A percentile compares a stretch with the other conserved stretches of the same genome.
Conservation (phyloP, 1,284 basidiomycete species). For the Malassezia cuniculi region DNA sequence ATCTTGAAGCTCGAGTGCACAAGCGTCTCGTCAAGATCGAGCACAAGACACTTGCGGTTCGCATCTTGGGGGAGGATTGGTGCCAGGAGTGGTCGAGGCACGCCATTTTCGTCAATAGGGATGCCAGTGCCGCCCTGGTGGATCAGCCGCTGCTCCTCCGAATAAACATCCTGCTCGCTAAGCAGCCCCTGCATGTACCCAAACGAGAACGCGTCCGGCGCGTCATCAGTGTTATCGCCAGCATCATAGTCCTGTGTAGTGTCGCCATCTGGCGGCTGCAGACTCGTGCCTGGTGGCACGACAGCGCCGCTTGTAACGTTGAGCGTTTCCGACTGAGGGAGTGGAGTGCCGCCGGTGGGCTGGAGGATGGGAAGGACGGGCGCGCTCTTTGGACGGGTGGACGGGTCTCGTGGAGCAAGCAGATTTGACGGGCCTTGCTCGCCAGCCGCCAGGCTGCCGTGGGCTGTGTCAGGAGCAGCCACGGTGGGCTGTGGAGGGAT, state of each 20-base stretch:
- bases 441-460: too few relatives aligned
- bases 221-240: constrained; percentile 42
- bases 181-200: constrained; percentile 43
- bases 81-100: constrained; percentile 68
- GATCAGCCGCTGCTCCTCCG: constrained; percentile 68
- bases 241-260: constrained; percentile 12
- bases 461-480: too few relatives aligned
- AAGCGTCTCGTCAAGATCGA: constrained; percentile 89
- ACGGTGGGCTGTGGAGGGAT: too few relatives aligned
- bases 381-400: too few relatives aligned
- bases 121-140: constrained; percentile 68
- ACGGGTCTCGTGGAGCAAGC: too few relatives aligned
- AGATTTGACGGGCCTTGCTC: too few relatives aligned
- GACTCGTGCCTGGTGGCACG: constrained; percentile 58
- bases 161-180: constrained; percentile 51
- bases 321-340: constrained; percentile 52
- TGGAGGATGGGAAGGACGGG: too few relatives aligned
- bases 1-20: constrained; percentile 60
- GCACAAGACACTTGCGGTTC: constrained; percentile 74
- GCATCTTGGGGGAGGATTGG: constrained; percentile 59
- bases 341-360: constrained; percentile 32
- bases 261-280: constrained; percentile 38
- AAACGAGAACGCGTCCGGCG: constrained; percentile 47
- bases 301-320: constrained; percentile 59
- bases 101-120: constrained; percentile 70